Evolutionary conservation across 2,329 filamentous ascomycete species (phyloP).

Genomic region (Fonsecaea monophora): DNA sequence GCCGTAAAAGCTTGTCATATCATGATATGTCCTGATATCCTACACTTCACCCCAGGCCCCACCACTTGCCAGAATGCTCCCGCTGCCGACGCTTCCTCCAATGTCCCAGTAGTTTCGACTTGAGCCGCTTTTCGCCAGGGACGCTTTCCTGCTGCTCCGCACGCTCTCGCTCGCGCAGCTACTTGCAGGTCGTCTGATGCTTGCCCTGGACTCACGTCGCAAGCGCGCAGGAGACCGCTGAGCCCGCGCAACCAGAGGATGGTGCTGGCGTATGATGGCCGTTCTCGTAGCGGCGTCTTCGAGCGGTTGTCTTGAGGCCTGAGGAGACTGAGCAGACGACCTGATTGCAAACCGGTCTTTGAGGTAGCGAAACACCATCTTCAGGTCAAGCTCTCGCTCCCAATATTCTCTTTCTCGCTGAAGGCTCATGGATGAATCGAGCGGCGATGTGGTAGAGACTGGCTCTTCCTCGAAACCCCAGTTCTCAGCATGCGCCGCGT

Average conservation of each 20-base stretch:
- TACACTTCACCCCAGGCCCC: constrained; percentile 81
- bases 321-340: constrained; percentile 50
- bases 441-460: constrained; percentile 57
- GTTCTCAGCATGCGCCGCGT: constrained; percentile 61
- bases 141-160: constrained; percentile 69
- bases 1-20: constrained; percentile 13
- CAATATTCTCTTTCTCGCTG: constrained; percentile 77
- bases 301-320: constrained; percentile 50
- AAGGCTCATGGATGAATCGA: constrained; percentile 44
- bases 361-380: constrained; percentile 88
- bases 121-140: constrained; percentile 65
- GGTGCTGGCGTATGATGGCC: constrained; percentile 84
- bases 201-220: constrained; percentile 51
- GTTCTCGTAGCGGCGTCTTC: constrained; percentile 77
- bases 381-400: constrained; percentile 90
- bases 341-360: constrained; percentile 70
- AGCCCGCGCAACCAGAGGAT: constrained; percentile 75
- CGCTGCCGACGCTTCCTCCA: constrained; percentile 78
- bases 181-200: constrained; percentile 57
- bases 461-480: constrained; percentile 72
- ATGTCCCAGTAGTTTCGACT: constrained; percentile 93
- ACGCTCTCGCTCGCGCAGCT: constrained; percentile 91
- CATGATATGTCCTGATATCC: constrained; percentile 18
- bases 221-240: constrained; percentile 57
- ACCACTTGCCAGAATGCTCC: constrained; percentile 69